Base-by-base conservation (phyloP, 352 stramenopile species). In the Phytophthora lateralis region DNA sequence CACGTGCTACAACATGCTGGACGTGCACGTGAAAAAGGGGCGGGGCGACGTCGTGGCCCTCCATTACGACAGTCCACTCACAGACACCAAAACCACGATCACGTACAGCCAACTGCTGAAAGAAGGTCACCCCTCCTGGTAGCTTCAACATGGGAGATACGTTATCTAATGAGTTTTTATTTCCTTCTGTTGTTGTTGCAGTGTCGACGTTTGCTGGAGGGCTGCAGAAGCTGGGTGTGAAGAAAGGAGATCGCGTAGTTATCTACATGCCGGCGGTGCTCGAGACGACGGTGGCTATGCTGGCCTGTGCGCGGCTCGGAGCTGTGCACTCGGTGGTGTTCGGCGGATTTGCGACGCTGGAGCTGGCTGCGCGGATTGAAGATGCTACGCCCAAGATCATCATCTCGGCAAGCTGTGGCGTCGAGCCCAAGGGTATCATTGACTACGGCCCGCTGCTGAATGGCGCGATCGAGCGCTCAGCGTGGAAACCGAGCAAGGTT, bases 241-340 rank as follows among this genome's bases (percentile, higher is more conserved):
- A 68, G 32, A 84, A 97, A 61, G 93, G 93, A 5, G 94, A 98
- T 75, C 80, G 94, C n/a, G 96, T 98, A 4, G 97, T 95, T 14
- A 85, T 98, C 48, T 99, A 99, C 76, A 98, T 99, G 96, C 97
- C 97, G 6, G 98, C 98, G 76, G 96, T 99, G 17, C 82, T 96
- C 17, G 96, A 99, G 69, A 82, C 95, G 6, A 90, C 90, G 18
- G 91, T 99, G 55, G 96, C 92, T 17, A 99, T 99, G 96, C 79
- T 99, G n/a, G 97, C 97, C 0, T 99, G 97, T 65, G 88, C 95
- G 10, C 84, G 97, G 14, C 97, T 99, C 49, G 97, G 97, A 18
- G 96, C 95, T 14, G 76, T 98, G 4, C 97, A 99, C 76, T 91
- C 78, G 29, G 91, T 97, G 1, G 90, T 97, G 17, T 97, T 97